These are phyloP conservation scores for Vigna angularis DNA, from an alignment of 306 rosid genomes.

Conservation along the genomic window DNA sequence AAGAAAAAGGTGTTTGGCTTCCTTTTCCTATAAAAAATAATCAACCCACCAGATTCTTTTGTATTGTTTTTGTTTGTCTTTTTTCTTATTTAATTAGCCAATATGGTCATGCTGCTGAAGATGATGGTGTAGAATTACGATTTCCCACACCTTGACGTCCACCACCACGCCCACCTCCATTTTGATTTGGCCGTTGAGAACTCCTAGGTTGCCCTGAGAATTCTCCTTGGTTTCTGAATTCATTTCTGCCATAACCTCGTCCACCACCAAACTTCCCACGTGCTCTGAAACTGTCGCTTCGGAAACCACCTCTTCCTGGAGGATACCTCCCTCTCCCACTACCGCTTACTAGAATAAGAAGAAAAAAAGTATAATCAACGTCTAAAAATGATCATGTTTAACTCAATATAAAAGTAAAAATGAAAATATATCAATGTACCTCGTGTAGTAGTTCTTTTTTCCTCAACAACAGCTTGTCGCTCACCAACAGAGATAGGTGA, in stretches of 20 bases:
- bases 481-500: slow-evolving; percentile 77
- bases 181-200: slow-evolving; percentile 71
- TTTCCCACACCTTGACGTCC: slow-evolving; percentile 74
- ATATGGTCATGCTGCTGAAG: slow-evolving; percentile 49
- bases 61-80: neutral
- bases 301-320: slow-evolving; percentile 81
- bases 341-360: slow-evolving; percentile 61
- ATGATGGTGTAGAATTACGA: slow-evolving; percentile 49
- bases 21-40: slow-evolving; percentile 53
- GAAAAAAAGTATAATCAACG: slow-evolving; percentile 35
- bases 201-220: slow-evolving; percentile 70
- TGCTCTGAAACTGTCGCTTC: slow-evolving; percentile 73
- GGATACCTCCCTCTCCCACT: slow-evolving; percentile 90
- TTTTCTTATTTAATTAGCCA: slow-evolving; percentile 6
- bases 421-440: slow-evolving; percentile 58
- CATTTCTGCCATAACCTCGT: slow-evolving; percentile 81
- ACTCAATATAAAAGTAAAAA: neutral
- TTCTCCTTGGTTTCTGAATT: slow-evolving; percentile 91
- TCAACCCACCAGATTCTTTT: slow-evolving; percentile 48
- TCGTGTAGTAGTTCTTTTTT: slow-evolving; percentile 92
- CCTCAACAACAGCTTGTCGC: slow-evolving; percentile 83
- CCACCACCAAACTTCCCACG: slow-evolving; percentile 79
- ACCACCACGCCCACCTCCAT: slow-evolving; percentile 77
- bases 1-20: slow-evolving; percentile 40
- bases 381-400: slow-evolving; percentile 16